Base-by-base conservation (phyloP, 2,329 filamentous ascomycete genomes). In the Xylariaceae sp. region DNA sequence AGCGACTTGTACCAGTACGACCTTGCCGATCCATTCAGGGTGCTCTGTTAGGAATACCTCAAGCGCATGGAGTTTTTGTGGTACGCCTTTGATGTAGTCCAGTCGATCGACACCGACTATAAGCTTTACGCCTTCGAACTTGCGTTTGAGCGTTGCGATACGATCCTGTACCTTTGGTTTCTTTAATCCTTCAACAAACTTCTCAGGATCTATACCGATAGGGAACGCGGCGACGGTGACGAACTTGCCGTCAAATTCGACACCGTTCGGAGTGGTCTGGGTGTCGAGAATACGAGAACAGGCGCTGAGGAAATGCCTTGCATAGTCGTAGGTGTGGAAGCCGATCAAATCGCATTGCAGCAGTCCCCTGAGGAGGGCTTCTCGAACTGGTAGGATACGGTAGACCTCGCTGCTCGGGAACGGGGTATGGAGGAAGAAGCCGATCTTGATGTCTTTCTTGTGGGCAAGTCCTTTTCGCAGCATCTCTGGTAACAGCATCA, bases 311-410 rank as follows among this genome's bases (percentile, higher is more conserved):
- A 98, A 99, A 76, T 99, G 95, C 49, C 95, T 86, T n/a, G 93
- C 94, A 71, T 99, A 99, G 77, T 98, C 94, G 78, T 97, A 98
- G 24, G 95, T 99, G 76, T 99, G 95, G 80, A 99, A 98, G 28
- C 95, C 95, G 71, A 98, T 92, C 58, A 99, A 80, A 73, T 98
- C 95, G 78, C 94, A 96, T 73, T 96, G 90, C 29, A 99, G 82
- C 34, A 98, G 87, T 53, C 95, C 93, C 45, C 89, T 83, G 40
- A 99, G 83, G 47, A 98, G 87, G 69, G 92, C 88, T 72, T 96
- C 92, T 62, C 95, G 87, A 26, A 98, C 94, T 1, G 95, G 95
- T 7, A 98, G 80, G 64, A 98, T 97, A 62, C 95, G 87, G 78
- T 97, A 98, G 70, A 98, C 96, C 76, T 98, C 94, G 67, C 91